Evolutionary conservation across 495 filamentous ascomycete species (phyloP), one percentile per base, ranked within the genome.

Genomic region (Penicillium lagena): DNA sequence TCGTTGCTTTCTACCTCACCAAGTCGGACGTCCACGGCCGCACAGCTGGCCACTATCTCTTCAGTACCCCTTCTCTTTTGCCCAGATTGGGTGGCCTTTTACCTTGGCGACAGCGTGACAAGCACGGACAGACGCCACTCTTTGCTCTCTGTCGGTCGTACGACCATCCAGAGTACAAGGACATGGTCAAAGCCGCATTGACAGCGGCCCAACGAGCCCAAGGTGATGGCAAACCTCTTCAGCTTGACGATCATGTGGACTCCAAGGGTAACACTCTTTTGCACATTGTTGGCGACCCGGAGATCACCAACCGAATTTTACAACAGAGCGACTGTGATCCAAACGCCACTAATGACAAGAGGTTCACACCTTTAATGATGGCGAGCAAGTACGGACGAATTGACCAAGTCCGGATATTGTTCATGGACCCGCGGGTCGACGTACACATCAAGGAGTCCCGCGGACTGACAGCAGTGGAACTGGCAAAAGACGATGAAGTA

Each of bases 351-450:
- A 99, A 99, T 55, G 94, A 97, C 56, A 96, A 89, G 70, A 84
- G 76, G 38, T 97, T 97, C 55, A 99, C 94, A 0, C 81, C 94
- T 1, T 70, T 99, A 40, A 99, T 99, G 94, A 87, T 97, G 44
- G 91, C 90, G n/a, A 96, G 90, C 72, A 99, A 99, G 65, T 99
- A 96, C 55, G 93, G 91, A 17, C 80, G 94, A 37, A 85, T 95
- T 12, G 93, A 96, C 49, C 85, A 90, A 75, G 91, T 99, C 7
- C 79, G 90, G 45, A 82, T 82, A 12, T 72, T 99, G 10, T 96
- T 95, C 58, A 76, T 80, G 38, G 94, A 97, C 60, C 75, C 87
- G 12, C 73, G 94, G 45, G 89, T 96, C 6, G 94, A 99, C 60
- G 67, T 89, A 1, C 78, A 82, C 30, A 80, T 89, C 22, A 89